phyloP scores from a whole-genome alignment of 164 flowering plant species.

The Cinnamomum micranthum region DNA sequence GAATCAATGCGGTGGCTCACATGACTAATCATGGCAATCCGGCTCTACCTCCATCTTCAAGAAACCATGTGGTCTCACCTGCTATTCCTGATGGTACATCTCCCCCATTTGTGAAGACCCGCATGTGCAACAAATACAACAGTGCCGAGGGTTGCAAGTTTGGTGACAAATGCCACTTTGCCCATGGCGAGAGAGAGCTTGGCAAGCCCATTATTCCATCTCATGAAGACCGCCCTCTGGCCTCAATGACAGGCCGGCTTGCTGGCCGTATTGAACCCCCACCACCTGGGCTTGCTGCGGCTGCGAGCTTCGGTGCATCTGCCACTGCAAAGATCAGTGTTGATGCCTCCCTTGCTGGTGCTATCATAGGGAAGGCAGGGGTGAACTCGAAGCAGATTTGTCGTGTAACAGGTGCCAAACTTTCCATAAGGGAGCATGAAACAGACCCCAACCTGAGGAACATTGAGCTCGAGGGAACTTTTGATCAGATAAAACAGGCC shows the following conservation, averaged over 20 bases:
- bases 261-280: constrained; percentile 38
- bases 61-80: constrained; percentile 31
- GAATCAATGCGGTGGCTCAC: constrained; percentile 67
- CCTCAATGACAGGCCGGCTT: constrained; percentile 31
- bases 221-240: constrained; percentile 48
- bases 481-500: constrained; percentile 88
- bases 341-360: constrained; percentile 88
- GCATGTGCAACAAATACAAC: constrained; percentile 67
- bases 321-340: constrained; percentile 94
- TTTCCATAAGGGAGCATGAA: constrained; percentile 82
- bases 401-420: constrained; percentile 78
- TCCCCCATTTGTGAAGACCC: constrained; percentile 42
- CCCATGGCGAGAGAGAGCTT: constrained; percentile 88
- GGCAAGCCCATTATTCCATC: constrained; percentile 50
- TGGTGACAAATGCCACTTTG: constrained; percentile 89
- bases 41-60: constrained; percentile 26
- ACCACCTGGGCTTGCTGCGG: constrained; percentile 37
- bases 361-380: constrained; percentile 92
- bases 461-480: constrained; percentile 88
- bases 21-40: constrained; percentile 47
- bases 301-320: constrained; percentile 72
- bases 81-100: constrained; percentile 37
- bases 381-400: constrained; percentile 92
- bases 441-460: constrained; percentile 69
- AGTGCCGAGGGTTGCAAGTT: constrained; percentile 86